Conservation (phyloP, 2,329 filamentous ascomycete genomes). For the Diaporthe velutina region DNA sequence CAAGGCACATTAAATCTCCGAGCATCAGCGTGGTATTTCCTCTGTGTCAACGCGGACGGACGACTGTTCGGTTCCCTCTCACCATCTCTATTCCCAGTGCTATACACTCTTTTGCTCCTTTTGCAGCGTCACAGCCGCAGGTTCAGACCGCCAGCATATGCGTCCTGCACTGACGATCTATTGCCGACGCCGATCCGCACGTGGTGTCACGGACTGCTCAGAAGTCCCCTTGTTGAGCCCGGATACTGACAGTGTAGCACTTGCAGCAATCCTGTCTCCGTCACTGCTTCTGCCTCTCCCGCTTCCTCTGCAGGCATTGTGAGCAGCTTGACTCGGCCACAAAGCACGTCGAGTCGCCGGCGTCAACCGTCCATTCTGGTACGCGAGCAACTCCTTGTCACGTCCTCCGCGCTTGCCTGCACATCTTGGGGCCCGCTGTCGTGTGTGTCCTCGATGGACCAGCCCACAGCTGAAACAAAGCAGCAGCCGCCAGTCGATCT, state of each 20-base stretch:
- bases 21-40: slow-evolving; percentile 28
- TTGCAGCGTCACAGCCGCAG: slow-evolving; percentile 30
- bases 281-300: neutral
- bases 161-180: slow-evolving; percentile 32
- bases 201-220: slow-evolving; percentile 8
- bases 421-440: neutral
- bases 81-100: neutral
- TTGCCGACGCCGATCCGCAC: slow-evolving; percentile 34
- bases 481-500: slow-evolving; percentile 25
- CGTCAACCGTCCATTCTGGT: slow-evolving; percentile 1
- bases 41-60: slow-evolving; percentile 10
- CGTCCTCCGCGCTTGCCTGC: slow-evolving; percentile 13
- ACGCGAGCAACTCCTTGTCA: slow-evolving; percentile 8
- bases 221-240: neutral
- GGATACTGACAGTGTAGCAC: slow-evolving; percentile 30
- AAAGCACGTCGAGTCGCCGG: neutral
- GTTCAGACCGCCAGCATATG: slow-evolving; percentile 17
- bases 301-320: slow-evolving; percentile 1
- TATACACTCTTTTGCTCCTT: neutral
- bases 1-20: slow-evolving; percentile 39
- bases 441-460: slow-evolving; percentile 3
- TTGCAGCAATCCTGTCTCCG: slow-evolving; percentile 11
- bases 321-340: slow-evolving; percentile 13
- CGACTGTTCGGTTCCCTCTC: slow-evolving; percentile 8
- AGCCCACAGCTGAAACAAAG: slow-evolving; percentile 21